Evolutionary conservation across 2,329 filamentous ascomycete genomes (phyloP), one percentile per base, ranked within the genome.

Genomic region (Juglanconis sp.): DNA sequence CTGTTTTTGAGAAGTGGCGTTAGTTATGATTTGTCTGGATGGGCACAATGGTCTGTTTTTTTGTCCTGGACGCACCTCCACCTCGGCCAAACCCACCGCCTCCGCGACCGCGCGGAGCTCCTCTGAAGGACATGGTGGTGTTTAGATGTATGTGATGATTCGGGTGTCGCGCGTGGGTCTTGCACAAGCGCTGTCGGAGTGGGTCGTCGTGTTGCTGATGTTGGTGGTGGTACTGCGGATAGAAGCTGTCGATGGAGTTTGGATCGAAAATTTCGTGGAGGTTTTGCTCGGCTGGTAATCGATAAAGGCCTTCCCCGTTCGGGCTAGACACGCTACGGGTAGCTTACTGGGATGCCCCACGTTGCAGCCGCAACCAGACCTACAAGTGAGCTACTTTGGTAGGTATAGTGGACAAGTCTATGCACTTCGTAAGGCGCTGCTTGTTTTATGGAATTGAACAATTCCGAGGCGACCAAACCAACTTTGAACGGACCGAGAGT

Each of bases 61-160:
- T 10, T 40, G 35, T 24, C 24, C 24, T 24, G 2, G n/a, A 55
- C 61, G 50, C 57, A 75, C 79, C 78, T 67, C 81, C 79, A 69
- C 84, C 78, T 63, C 77, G 74, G 64, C 82, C 81, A 70, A 78
- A 76, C 65, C 77, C 79, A 64, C 79, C 76, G 53, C 77, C 76
- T 64, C 80, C 79, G 66, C 79, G 76, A 67, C 77, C 77, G 68
- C 79, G 76, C 63, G 71, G 67, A 62, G 70, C 67, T 66, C 81
- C 81, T 74, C 86, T 82, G 74, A 87, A 89, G 72, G 87, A 85
- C 87, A 88, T 88, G 56, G 36, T 54, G 60, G 63, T 30, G 53
- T 60, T 35, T 76, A 72, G 15, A 71, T 68, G 73, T 75, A 75
- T 63, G 46, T 60, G 42, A 46, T 46, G 8, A 24, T 46, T 46